These are phyloP conservation scores for Hirsutella minnesotensis DNA, from an alignment of 2,329 filamentous ascomycete species.

Conservation along the genomic window DNA sequence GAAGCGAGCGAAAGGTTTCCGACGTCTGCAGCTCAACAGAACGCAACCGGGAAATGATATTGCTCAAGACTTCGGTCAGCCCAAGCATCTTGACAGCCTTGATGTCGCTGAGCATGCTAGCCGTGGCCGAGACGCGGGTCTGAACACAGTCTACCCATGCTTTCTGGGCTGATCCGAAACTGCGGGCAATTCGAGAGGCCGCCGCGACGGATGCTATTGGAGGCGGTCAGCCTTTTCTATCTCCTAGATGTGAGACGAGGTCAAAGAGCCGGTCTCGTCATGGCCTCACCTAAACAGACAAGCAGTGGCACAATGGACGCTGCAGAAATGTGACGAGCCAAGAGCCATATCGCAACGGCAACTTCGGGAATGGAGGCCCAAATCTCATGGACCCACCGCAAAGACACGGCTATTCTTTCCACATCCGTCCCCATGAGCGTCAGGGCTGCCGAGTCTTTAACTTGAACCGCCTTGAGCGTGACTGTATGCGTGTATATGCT, in stretches of 20 bases:
- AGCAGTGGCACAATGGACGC: neutral
- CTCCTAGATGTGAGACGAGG: too few relatives aligned
- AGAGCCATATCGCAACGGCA: slow-evolving; percentile 1
- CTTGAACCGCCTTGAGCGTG: neutral
- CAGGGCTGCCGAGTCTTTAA: slow-evolving; percentile 1
- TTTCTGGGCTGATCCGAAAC: neutral
- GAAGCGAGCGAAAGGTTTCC: neutral
- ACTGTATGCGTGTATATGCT: neutral
- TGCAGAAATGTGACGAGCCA: slow-evolving; percentile 1
- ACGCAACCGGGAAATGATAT: neutral
- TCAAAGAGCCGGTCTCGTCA: too few relatives aligned
- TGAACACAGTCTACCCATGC: slow-evolving; percentile 1
- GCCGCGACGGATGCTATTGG: neutral
- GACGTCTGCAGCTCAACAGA: neutral
- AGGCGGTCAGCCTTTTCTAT: neutral
- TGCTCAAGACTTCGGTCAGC: neutral
- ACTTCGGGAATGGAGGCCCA: slow-evolving; percentile 1
- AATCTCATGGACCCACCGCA: slow-evolving; percentile 1
- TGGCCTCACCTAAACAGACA: neutral
- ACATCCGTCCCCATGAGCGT: slow-evolving; percentile 2
- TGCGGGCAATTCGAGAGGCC: neutral
- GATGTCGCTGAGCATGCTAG: slow-evolving; percentile 2
- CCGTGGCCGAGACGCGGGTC: neutral
- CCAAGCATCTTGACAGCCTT: slow-evolving; percentile 5
- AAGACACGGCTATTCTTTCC: neutral